Evolutionary conservation across 2,329 filamentous ascomycete species (phyloP), one percentile per base, ranked within the genome.

Genomic region (Ophiostoma sp.): DNA sequence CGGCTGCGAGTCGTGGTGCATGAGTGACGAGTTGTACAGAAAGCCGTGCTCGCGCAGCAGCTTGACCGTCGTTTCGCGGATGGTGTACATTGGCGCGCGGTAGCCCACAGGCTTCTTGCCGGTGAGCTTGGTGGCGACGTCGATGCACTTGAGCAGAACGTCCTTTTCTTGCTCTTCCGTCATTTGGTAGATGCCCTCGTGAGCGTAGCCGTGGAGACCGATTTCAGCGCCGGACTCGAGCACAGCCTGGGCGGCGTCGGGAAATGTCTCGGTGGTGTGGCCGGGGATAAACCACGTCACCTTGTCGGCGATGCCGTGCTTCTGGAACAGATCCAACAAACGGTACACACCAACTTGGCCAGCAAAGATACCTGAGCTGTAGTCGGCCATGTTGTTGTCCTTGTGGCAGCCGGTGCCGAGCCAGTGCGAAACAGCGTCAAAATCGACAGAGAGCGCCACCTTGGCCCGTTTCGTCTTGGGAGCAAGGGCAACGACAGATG

Each of bases 131-230:
- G 69, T 50, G 3, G 42, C 52, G 9, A 75, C 55, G 9, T 63
- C 69, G 33, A 86, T 86, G 71, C 83, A 81, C 81, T 93, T 92
- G 77, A 92, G 89, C 3, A 95, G 85, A 17, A 95, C 90, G 72
- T 92, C 91, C 15, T 86, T 87, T 80, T 95, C 92, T 81, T 95
- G 92, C 78, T 93, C 91, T 1, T 92, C 80, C 0, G 86, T 91
- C 5, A 92, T 83, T 1, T 90, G 89, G 74, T 88, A 78, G 2
- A 79, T 80, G 63, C 82, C 78, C 8, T 80, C 75, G 25, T 79
- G 77, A 72, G 82, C 80, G 57, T 83, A 81, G 12, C 76, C 69
- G 25, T 82, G 78, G 19, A 88, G 84, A 9, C 86, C 84, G 15
- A 85, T 85, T 77, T 85, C 83, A 73, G 85, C 84, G 0, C 83